Evolutionary conservation across 1,139 yeast species (phyloP).

Genomic region (Magnusiomyces suaveolens): DNA sequence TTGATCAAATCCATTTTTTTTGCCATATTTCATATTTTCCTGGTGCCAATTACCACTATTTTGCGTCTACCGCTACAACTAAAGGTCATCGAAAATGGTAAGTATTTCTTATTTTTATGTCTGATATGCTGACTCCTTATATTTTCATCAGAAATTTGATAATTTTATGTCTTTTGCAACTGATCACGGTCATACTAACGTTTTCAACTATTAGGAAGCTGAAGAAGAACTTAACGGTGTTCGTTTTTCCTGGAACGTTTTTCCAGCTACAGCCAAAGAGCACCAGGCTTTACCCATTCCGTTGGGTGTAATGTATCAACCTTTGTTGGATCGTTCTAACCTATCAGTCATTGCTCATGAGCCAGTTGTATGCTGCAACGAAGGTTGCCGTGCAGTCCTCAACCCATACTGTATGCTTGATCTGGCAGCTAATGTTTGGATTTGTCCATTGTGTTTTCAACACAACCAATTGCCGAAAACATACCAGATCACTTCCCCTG

Average conservation of each 20-base stretch:
- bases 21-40: too few relatives aligned
- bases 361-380: slow-evolving; percentile 44
- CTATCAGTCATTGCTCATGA: slow-evolving; percentile 35
- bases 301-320: slow-evolving; percentile 56
- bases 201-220: slow-evolving; percentile 1
- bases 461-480: slow-evolving; percentile 43
- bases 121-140: too few relatives aligned
- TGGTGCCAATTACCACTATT: too few relatives aligned
- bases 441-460: slow-evolving; percentile 52
- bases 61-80: too few relatives aligned
- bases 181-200: too few relatives aligned
- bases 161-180: too few relatives aligned
- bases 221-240: slow-evolving; percentile 59
- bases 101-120: too few relatives aligned
- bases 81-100: too few relatives aligned
- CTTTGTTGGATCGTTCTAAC: slow-evolving; percentile 45
- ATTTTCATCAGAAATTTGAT: too few relatives aligned
- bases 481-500: slow-evolving; percentile 20
- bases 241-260: slow-evolving; percentile 55
- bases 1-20: too few relatives aligned
- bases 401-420: slow-evolving; percentile 48
- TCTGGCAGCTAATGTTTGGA: slow-evolving; percentile 43
- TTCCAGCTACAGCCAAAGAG: slow-evolving; percentile 53
- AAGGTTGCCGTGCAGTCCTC: slow-evolving; percentile 46
- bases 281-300: slow-evolving; percentile 54